These are phyloP conservation scores for Escallonia rubra DNA, from an alignment of 129 eudicot species.

Conservation along the genomic window DNA sequence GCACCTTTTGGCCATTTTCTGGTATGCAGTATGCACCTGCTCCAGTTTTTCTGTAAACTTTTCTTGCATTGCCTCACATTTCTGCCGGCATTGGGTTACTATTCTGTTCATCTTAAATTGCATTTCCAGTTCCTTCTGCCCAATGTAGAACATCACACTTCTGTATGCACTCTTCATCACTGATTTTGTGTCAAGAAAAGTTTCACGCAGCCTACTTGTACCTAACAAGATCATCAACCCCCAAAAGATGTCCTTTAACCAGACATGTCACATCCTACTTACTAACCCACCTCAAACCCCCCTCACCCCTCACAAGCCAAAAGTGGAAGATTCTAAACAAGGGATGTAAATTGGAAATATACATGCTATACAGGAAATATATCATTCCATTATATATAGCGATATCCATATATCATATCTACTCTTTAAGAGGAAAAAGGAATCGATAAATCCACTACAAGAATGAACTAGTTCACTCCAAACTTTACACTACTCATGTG, in stretches of 20 bases:
- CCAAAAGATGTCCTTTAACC: not conserved
- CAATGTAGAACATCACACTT: slow-evolving; percentile 81
- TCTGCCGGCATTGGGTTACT: slow-evolving; percentile 71
- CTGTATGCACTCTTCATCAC: slow-evolving; percentile 92
- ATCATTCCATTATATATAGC: no score
- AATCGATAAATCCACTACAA: no score
- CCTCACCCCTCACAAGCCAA: not conserved
- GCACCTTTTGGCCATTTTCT: slow-evolving; percentile 82
- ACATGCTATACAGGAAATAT: not conserved
- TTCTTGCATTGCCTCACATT: slow-evolving; percentile 82
- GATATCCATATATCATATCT: no score
- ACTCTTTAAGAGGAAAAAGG: no score
- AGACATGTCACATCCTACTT: not conserved
- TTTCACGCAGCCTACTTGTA: slow-evolving; percentile 5
- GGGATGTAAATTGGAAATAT: not conserved
- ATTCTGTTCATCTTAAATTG: slow-evolving; percentile 88
- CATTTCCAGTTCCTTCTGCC: slow-evolving; percentile 94
- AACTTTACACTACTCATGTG: no score
- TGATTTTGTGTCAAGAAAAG: slow-evolving; percentile 42
- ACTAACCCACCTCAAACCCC: no score
- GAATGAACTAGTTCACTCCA: no score
- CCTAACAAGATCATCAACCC: not conserved
- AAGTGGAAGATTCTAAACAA: not conserved
- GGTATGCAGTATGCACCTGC: slow-evolving; percentile 82
- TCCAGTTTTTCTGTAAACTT: slow-evolving; percentile 83